These are phyloP conservation scores for Aspergillus flavus DNA, from an alignment of 2,329 filamentous ascomycete genomes.

Conservation along the genomic window DNA sequence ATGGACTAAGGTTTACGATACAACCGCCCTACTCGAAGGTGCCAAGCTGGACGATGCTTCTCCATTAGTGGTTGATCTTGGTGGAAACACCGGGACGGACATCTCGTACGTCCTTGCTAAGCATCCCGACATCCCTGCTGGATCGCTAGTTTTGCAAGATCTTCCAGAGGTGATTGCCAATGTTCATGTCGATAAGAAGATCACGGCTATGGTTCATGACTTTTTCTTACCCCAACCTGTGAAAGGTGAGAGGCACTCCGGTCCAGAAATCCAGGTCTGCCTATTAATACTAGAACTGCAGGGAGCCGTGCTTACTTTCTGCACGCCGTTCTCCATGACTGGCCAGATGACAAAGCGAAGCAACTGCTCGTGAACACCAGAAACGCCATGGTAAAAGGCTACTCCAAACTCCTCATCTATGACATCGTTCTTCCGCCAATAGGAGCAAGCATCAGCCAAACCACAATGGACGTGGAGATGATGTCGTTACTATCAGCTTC, in stretches of 20 bases:
- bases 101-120: conserved; percentile 32
- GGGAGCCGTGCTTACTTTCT: conserved; percentile 46
- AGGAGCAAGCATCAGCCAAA: conserved; percentile 32
- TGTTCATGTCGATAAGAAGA: conserved; percentile 25
- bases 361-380: conserved; percentile 34
- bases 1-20: conserved; percentile 38
- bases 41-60: conserved; percentile 18
- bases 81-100: conserved; percentile 44
- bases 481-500: conserved; percentile 51
- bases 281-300: conserved; percentile 11
- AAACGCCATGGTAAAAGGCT: conserved; percentile 42
- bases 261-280: not conserved
- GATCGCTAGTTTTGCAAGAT: conserved; percentile 43
- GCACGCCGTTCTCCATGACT: conserved; percentile 49
- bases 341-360: conserved; percentile 39
- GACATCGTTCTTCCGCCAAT: conserved; percentile 42
- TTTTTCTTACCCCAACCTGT: conserved; percentile 32
- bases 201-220: conserved; percentile 30
- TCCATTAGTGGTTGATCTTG: conserved; percentile 43
- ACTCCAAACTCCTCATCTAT: conserved; percentile 43
- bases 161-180: conserved; percentile 39
- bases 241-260: conserved; percentile 21
- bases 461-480: conserved; percentile 41
- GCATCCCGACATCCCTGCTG: conserved; percentile 36
- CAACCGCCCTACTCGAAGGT: conserved; percentile 24